Conservation (phyloP, 208 protist species). For the Leishmania amazonensis region DNA sequence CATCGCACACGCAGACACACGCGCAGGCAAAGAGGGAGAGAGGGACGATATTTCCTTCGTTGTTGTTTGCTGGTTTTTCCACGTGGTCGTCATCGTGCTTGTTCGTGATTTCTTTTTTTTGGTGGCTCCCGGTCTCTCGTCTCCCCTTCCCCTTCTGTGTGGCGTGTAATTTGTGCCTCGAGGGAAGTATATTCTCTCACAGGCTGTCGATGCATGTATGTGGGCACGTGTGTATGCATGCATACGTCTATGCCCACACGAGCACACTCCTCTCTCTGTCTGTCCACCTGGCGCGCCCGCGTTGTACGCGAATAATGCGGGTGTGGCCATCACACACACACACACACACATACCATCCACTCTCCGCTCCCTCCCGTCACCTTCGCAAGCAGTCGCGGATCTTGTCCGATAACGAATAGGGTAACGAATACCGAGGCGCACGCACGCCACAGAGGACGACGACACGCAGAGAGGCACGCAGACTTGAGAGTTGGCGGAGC, state of each 20-base stretch:
- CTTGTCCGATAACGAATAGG: background rate
- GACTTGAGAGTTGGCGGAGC: background rate
- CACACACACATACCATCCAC: too few relatives aligned
- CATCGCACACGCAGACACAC: background rate
- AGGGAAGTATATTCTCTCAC: too few relatives aligned
- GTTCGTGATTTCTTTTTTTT: too few relatives aligned
- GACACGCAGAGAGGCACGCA: background rate
- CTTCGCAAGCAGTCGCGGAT: background rate
- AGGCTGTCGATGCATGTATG: background rate
- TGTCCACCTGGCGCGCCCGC: too few relatives aligned
- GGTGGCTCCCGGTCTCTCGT: too few relatives aligned
- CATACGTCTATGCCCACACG: background rate
- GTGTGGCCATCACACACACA: background rate
- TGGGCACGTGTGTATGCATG: background rate
- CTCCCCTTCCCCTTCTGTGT: too few relatives aligned
- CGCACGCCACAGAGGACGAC: background rate
- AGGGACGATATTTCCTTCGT: background rate
- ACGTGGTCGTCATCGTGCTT: too few relatives aligned
- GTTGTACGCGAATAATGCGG: too few relatives aligned
- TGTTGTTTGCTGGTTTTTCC: background rate
- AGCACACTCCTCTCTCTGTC: too few relatives aligned
- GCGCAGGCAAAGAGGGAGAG: too few relatives aligned
- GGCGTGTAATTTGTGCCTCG: too few relatives aligned
- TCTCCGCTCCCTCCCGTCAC: too few relatives aligned
- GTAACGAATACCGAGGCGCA: background rate